Conservation (phyloP, 768 basidiomycete genomes). For the Auricularia cornea region DNA sequence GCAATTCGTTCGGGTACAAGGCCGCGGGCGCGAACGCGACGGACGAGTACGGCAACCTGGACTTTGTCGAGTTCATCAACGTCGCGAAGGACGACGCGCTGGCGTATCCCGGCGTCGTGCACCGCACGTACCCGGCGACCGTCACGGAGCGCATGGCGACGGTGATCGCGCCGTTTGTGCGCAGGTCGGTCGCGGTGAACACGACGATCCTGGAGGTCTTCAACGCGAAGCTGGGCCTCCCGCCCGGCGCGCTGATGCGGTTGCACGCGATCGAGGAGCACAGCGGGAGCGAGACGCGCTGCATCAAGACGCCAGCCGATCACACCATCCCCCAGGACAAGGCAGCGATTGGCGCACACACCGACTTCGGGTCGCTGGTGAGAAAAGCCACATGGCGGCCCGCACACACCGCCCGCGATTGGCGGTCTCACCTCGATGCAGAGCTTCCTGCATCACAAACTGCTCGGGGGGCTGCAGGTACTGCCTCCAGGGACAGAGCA, state of each 20-base stretch:
- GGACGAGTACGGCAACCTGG: conserved; percentile 48
- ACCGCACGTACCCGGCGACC: conserved; percentile 49
- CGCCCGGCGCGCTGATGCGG: conserved; percentile 35
- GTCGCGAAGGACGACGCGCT: conserved; percentile 62
- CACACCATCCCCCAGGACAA: conserved; percentile 22
- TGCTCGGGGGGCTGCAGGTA: conserved; percentile 62
- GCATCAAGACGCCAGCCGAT: conserved; percentile 38
- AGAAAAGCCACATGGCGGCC: conserved; percentile 9
- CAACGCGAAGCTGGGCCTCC: conserved; percentile 47
- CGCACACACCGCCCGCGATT: background rate
- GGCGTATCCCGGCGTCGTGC: conserved; percentile 44
- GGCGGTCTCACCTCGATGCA: conserved; percentile 13
- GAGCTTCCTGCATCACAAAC: conserved; percentile 58
- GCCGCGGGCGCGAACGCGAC: conserved; percentile 53
- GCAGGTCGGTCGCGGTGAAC: conserved; percentile 50
- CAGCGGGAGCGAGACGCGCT: conserved; percentile 51
- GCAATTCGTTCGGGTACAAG: conserved; percentile 49
- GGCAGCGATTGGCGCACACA: conserved; percentile 54
- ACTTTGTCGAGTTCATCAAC: conserved; percentile 54
- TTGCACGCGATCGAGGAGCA: conserved; percentile 37
- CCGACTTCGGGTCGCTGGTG: conserved; percentile 68
- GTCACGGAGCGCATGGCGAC: conserved; percentile 43
- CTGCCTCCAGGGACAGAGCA: conserved; percentile 48
- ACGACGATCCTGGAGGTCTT: conserved; percentile 45
- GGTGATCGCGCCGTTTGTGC: conserved; percentile 46